A percentile compares a stretch with the other conserved stretches of the same genome.
Conservation (phyloP, 305 asterid species). For the Fraxinus dipetala region DNA sequence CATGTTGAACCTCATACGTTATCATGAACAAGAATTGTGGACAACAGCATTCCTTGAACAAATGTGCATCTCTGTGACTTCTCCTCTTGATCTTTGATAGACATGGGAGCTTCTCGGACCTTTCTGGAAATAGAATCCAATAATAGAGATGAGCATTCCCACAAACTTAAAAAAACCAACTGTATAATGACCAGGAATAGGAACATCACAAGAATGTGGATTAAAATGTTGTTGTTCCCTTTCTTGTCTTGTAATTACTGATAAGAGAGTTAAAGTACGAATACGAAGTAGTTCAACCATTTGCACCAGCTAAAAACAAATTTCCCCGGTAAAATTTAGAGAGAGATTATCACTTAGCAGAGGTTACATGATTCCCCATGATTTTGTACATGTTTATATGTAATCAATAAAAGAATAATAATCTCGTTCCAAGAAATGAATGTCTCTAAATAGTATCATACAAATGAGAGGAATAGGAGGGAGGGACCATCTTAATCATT, state of each 20-base stretch:
- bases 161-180: neutral
- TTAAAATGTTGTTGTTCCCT: neutral
- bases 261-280: neutral
- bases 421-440: neutral
- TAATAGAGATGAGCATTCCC: neutral
- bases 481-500: slow-evolving; percentile 41
- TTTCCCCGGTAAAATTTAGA: neutral
- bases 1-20: slow-evolving; percentile 17
- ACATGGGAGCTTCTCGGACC: slow-evolving; percentile 36
- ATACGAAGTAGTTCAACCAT: neutral
- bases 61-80: slow-evolving; percentile 40
- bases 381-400: too few species aligned
- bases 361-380: neutral
- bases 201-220: neutral
- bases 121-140: slow-evolving; percentile 29
- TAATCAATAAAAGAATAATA: neutral
- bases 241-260: neutral
- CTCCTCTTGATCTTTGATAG: slow-evolving; percentile 53
- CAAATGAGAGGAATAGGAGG: slow-evolving; percentile 24
- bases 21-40: slow-evolving; percentile 39
- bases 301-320: neutral
- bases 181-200: neutral
- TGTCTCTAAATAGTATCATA: neutral
- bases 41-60: slow-evolving; percentile 47
- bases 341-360: neutral